Evolutionary conservation across 2,329 filamentous ascomycete species (phyloP).

Genomic region (Aspergillus arachidicola): DNA sequence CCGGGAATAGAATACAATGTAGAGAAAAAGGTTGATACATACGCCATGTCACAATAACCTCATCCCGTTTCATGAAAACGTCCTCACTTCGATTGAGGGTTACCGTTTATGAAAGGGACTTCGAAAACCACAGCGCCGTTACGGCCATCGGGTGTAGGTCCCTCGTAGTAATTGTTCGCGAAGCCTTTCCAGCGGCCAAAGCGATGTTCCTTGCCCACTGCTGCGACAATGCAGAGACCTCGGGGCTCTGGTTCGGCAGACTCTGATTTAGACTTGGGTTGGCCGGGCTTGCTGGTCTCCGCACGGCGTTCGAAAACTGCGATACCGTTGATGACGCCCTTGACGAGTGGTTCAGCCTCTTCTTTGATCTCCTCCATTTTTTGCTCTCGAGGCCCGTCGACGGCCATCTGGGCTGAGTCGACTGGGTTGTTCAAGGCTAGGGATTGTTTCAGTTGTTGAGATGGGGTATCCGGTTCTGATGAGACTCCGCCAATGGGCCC

Average conservation of each 20-base stretch:
- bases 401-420: slow-evolving; percentile 29
- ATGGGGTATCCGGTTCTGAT: slow-evolving; percentile 29
- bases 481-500: slow-evolving; percentile 62
- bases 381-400: slow-evolving; percentile 22
- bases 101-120: slow-evolving; percentile 55
- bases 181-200: slow-evolving; percentile 75
- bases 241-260: slow-evolving; percentile 45
- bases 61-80: slow-evolving; percentile 1
- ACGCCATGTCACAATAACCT: slow-evolving; percentile 9
- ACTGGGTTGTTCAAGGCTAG: slow-evolving; percentile 33
- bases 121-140: slow-evolving; percentile 91
- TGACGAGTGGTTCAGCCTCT: slow-evolving; percentile 49
- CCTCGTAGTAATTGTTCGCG: slow-evolving; percentile 40
- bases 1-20: slow-evolving; percentile 13
- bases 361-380: slow-evolving; percentile 22
- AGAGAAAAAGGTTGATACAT: slow-evolving; percentile 9
- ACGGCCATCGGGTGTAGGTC: slow-evolving; percentile 54
- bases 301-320: slow-evolving; percentile 78
- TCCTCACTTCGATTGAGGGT: slow-evolving; percentile 10
- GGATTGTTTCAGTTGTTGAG: slow-evolving; percentile 36
- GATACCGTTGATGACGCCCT: slow-evolving; percentile 86
- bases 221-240: slow-evolving; percentile 82
- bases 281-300: slow-evolving; percentile 29
- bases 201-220: slow-evolving; percentile 81
- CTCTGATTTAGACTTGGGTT: slow-evolving; percentile 23